Evolutionary conservation across 306 rosid genomes (phyloP), one percentile per base, ranked within the genome.

Genomic region (Vigna hirtella): DNA sequence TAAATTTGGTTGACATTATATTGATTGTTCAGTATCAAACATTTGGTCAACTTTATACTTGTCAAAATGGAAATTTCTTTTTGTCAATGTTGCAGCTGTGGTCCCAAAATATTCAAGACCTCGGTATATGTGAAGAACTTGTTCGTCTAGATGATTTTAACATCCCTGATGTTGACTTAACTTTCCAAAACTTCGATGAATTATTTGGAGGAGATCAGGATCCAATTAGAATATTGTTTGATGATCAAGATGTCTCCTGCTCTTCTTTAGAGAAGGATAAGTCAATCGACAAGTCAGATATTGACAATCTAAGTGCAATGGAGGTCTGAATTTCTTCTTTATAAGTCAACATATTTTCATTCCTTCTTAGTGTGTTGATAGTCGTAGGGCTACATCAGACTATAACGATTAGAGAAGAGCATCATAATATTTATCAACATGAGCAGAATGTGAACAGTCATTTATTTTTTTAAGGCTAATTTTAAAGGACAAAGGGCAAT

Each of bases 61-160:
- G 70, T 70, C 51, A 77, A 80, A 62, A 28, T 73, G 53, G 74
- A 81, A 83, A 58, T 66, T 48, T 59, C 7, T 42, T 77, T 67
- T 47, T 22, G 62, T 83, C 38, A 28, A 78, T 77, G 36, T 87
- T 86, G 88, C 88, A 94, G 97, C 48, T 92, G 50, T 94, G 98
- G 98, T 81, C 93, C 77, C 97, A 92, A 83, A 90, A 89, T 68
- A 92, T 94, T 87, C 93, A 94, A 86, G 97, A 94, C 83, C 91
- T 94, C 14, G 97, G 96, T 66, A 90, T 94, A 72, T 94, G 98
- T 43, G 93, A 90, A 82, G 98, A 92, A 56, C 84, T 92, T 80
- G 83, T 84, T 61, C 87, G 74, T 55, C 65, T 30, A 28, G 98
- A 92, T 63, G 97, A 89, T 86, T 89, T 94, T 66, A 73, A 89